phyloP scores from a whole-genome alignment of 805 yeast species.

The Pichia eremophila region DNA sequence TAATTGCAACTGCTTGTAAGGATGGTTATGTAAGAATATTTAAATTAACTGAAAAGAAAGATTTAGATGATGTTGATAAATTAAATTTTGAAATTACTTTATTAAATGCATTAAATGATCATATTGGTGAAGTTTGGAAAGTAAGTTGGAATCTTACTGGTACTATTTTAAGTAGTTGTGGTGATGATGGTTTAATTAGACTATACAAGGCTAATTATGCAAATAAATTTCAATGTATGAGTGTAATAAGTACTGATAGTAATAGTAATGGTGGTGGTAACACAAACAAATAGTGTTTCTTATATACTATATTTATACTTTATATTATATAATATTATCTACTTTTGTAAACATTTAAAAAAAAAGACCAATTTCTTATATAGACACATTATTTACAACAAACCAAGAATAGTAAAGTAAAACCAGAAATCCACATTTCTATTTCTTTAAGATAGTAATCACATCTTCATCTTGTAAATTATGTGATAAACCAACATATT shows the following conservation, averaged over 20 bases:
- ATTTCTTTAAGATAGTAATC: constrained; percentile 81
- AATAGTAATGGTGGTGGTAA: neutral
- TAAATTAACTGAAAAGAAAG: constrained; percentile 45
- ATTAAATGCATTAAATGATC: constrained; percentile 25
- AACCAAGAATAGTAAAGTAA: neutral
- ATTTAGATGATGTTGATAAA: constrained; percentile 10
- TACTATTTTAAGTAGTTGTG: constrained; percentile 83
- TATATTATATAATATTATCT: neutral
- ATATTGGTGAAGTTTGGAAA: constrained; percentile 69
- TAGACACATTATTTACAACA: no score
- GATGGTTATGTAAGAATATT: constrained; percentile 88
- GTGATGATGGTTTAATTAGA: constrained; percentile 88
- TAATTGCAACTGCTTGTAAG: constrained; percentile 91
- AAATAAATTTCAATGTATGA: constrained; percentile 85
- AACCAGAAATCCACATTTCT: constrained; percentile 16
- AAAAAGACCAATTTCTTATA: no score
- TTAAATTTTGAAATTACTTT: constrained; percentile 16
- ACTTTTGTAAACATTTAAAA: no score
- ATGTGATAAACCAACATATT: constrained; percentile 84
- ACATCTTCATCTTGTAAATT: constrained; percentile 91
- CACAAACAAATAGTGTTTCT: neutral
- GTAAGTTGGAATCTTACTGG: constrained; percentile 95
- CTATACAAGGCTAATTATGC: constrained; percentile 86
- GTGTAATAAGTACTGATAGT: constrained; percentile 59
- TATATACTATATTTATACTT: neutral